Conservation (phyloP, 2,329 filamentous ascomycete genomes). For the Stemphylium lycopersici region DNA sequence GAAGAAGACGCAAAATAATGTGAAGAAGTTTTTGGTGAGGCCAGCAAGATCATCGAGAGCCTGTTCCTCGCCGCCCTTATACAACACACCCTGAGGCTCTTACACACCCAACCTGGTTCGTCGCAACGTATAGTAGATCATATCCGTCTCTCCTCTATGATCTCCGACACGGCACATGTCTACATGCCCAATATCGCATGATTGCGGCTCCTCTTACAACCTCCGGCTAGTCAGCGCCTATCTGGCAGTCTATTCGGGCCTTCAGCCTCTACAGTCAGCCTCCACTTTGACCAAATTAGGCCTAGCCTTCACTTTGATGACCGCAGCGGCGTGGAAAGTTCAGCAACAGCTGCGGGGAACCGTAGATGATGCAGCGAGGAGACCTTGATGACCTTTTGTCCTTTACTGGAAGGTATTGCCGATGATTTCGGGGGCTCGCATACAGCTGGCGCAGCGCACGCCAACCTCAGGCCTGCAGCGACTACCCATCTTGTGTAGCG, state of each 20-base stretch:
- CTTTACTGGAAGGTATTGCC: slow-evolving; percentile 6
- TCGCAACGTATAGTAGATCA: not conserved
- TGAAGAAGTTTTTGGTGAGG: not conserved
- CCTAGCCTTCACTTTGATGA: not conserved
- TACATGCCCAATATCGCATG: not conserved
- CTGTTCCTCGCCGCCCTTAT: not conserved
- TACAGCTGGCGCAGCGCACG: not conserved
- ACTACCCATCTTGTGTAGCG: not conserved
- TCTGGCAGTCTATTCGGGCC: not conserved
- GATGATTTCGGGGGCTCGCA: not conserved
- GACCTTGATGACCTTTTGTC: slow-evolving; percentile 1
- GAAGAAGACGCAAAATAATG: not conserved
- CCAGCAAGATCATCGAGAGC: not conserved
- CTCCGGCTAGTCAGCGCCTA: not conserved
- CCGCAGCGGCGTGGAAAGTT: not conserved
- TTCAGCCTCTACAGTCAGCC: not conserved
- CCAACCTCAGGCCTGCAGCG: not conserved
- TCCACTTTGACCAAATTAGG: not conserved
- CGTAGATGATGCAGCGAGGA: slow-evolving; percentile 4
- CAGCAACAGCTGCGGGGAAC: slow-evolving; percentile 15
- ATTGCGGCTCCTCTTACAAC: not conserved
- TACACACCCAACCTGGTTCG: not conserved
- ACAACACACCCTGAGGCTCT: not conserved
- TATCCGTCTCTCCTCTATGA: slow-evolving; percentile 15
- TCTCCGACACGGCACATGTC: slow-evolving; percentile 5